A percentile compares a stretch with the other conserved stretches of the same genome.
Conservation (phyloP, 1,284 basidiomycete species). For the Wallemia mellicola region DNA sequence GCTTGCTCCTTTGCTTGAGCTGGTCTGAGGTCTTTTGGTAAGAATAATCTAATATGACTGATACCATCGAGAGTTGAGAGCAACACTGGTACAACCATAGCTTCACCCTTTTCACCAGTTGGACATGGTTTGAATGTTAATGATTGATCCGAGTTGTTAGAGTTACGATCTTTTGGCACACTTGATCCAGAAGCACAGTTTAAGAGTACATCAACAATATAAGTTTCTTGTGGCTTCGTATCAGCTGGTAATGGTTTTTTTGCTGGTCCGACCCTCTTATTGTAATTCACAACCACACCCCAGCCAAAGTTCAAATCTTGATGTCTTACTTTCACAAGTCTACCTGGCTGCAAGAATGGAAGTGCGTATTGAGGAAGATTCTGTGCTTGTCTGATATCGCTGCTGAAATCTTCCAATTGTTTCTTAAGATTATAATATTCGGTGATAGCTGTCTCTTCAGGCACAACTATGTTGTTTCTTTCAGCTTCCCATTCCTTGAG, state of each 20-base stretch:
- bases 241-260: conserved; percentile 20
- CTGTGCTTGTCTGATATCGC: conserved; percentile 68
- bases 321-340: conserved; percentile 64
- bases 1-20: conserved; percentile 45
- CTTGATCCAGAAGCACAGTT: conserved; percentile 39
- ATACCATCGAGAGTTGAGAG: conserved; percentile 62
- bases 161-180: conserved; percentile 27
- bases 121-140: conserved; percentile 34
- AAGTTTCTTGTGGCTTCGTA: conserved; percentile 65
- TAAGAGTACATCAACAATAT: conserved; percentile 76
- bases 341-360: conserved; percentile 74
- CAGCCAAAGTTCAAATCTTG: conserved; percentile 78
- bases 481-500: conserved; percentile 40
- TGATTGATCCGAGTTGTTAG: conserved; percentile 15
- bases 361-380: conserved; percentile 80
- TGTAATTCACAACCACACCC: conserved; percentile 75
- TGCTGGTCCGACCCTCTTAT: conserved; percentile 33
- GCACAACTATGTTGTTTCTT: conserved; percentile 35
- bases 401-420: conserved; percentile 57
- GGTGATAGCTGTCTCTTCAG: conserved; percentile 50
- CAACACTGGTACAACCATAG: conserved; percentile 64
- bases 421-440: conserved; percentile 78
- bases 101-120: conserved; percentile 37
- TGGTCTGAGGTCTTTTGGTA: conserved; percentile 66
- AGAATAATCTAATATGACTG: conserved; percentile 54